Evolutionary conservation across 2,329 filamentous ascomycete genomes (phyloP).

Genomic region (Byssoonygena ceratinophila): DNA sequence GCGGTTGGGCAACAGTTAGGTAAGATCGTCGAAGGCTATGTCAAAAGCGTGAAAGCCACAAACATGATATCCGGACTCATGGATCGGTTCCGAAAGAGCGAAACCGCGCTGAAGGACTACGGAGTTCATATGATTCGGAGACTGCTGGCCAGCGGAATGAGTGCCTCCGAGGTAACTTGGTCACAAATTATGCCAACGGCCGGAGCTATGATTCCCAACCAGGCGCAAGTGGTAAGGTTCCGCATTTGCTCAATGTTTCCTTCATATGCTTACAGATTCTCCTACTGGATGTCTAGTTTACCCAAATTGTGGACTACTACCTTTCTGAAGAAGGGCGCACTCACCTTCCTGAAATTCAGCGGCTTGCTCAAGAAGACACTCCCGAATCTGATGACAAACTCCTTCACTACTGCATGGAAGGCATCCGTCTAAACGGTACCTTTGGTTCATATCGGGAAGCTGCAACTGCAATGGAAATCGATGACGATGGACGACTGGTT

Average conservation of each 20-base stretch:
- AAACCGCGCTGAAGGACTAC: slow-evolving; percentile 50
- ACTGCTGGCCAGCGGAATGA: slow-evolving; percentile 53
- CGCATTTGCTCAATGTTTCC: too few species aligned
- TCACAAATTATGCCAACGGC: slow-evolving; percentile 59
- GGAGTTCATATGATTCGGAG: slow-evolving; percentile 56
- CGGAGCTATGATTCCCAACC: slow-evolving; percentile 57
- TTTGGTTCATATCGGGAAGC: slow-evolving; percentile 46
- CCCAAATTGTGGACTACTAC: slow-evolving; percentile 38
- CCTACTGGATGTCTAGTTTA: slow-evolving; percentile 31
- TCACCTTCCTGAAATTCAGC: slow-evolving; percentile 38
- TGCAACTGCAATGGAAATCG: slow-evolving; percentile 29
- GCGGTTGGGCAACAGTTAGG: slow-evolving; percentile 34
- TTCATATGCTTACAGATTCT: background rate
- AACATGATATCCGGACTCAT: slow-evolving; percentile 46
- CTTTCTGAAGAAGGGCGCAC: slow-evolving; percentile 32
- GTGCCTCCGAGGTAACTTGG: slow-evolving; percentile 57
- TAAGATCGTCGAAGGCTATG: slow-evolving; percentile 31
- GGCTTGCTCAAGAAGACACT: slow-evolving; percentile 28
- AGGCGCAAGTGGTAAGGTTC: slow-evolving; percentile 30
- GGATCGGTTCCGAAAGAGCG: slow-evolving; percentile 41
- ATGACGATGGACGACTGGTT: slow-evolving; percentile 32
- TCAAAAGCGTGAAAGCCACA: slow-evolving; percentile 35
- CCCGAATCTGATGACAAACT: slow-evolving; percentile 22
- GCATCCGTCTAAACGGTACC: slow-evolving; percentile 35
- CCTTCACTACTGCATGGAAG: slow-evolving; percentile 22